phyloP scores from a whole-genome alignment of 129 eudicot genomes.

The Lonicera japonica region DNA sequence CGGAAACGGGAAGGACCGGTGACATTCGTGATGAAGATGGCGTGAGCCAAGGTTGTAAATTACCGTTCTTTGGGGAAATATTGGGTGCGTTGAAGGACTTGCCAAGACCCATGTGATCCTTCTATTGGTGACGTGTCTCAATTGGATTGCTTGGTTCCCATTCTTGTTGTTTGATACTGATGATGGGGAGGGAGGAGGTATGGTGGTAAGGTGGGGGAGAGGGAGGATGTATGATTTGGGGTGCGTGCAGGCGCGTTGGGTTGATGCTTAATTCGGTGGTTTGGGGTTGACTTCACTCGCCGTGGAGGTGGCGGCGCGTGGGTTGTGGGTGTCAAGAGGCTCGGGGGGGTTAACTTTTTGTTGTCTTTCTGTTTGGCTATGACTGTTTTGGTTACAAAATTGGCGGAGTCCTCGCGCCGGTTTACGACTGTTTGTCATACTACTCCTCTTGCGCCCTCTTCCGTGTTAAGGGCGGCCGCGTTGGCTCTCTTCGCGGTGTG shows the following conservation, averaged over 20 bases:
- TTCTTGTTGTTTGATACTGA: conserved; percentile 64
- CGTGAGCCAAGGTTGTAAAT: neutral
- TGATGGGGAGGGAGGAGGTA: conserved; percentile 80
- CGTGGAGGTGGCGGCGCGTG: conserved; percentile 27
- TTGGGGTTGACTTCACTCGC: conserved; percentile 41
- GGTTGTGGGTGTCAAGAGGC: conserved; percentile 32
- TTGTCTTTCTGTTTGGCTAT: conserved; percentile 35
- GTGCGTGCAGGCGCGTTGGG: conserved; percentile 62
- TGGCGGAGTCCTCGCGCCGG: conserved; percentile 27
- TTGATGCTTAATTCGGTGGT: conserved; percentile 44
- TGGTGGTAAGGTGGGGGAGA: conserved; percentile 46
- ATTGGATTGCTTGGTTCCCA: conserved; percentile 72
- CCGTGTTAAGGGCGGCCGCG: conserved; percentile 33
- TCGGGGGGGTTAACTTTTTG: conserved; percentile 58
- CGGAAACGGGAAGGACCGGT: conserved; percentile 7
- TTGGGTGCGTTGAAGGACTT: conserved; percentile 27
- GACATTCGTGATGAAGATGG: neutral
- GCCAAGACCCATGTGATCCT: conserved; percentile 45
- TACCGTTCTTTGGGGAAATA: conserved; percentile 22
- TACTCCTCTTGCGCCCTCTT: conserved; percentile 20
- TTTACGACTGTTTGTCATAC: conserved; percentile 1
- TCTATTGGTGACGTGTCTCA: conserved; percentile 46
- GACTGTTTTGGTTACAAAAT: conserved; percentile 33
- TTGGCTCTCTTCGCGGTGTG: conserved; percentile 27
- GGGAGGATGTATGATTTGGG: conserved; percentile 43